These are phyloP conservation scores for Pseudotsuga menziesii DNA, from an alignment of 75 land plant genomes.

Conservation along the genomic window DNA sequence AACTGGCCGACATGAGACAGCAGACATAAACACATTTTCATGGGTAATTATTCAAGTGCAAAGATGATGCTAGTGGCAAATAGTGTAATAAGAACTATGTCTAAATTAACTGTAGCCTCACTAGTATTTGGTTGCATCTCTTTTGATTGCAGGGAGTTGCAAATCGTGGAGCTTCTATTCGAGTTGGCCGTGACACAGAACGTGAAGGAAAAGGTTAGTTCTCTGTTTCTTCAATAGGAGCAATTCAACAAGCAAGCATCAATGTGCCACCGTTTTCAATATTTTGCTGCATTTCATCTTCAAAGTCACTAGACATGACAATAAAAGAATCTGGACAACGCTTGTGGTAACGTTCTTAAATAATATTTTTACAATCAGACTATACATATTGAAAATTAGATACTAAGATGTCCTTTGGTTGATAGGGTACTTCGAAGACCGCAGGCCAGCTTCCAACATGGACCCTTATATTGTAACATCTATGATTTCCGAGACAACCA, in stretches of 20 bases:
- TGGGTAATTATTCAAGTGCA: conserved; percentile 42
- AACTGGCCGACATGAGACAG: conserved; percentile 73
- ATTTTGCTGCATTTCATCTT: not conserved
- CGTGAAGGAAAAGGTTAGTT: conserved; percentile 62
- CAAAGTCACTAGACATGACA: not conserved
- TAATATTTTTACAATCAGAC: not conserved
- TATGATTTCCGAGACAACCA: conserved; percentile 66
- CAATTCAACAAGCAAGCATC: not conserved
- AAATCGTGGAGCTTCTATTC: conserved; percentile 82
- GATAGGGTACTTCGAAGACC: conserved; percentile 81
- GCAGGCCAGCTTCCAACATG: conserved; percentile 88
- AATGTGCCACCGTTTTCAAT: not conserved
- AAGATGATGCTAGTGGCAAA: too few relatives aligned
- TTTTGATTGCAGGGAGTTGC: conserved; percentile 77
- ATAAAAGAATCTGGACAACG: not conserved
- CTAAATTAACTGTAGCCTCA: not conserved
- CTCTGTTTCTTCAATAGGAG: not conserved
- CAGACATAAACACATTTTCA: conserved; percentile 54
- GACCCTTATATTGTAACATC: conserved; percentile 66
- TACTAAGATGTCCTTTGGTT: conserved; percentile 1
- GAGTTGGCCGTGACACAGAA: conserved; percentile 91
- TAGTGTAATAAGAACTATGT: not conserved
- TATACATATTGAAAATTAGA: not conserved
- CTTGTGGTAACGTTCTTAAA: not conserved
- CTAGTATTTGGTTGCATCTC: conserved; percentile 1